Evolutionary conservation across 2,329 filamentous ascomycete genomes (phyloP).

Genomic region (Tolypocladium ovalisporum): DNA sequence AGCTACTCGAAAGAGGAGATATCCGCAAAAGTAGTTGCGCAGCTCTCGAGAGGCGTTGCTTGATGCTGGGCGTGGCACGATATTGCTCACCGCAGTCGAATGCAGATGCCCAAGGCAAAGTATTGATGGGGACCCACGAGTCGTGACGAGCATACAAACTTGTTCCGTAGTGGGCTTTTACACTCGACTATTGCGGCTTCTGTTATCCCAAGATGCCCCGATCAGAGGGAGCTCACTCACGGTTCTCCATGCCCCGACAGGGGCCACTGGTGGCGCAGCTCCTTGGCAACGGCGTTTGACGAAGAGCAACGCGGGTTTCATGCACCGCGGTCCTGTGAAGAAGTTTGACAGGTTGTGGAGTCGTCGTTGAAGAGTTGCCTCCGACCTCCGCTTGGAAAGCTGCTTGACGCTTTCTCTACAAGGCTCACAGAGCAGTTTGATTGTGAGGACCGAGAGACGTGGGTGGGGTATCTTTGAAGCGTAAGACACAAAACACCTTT

Average conservation of each 20-base stretch:
- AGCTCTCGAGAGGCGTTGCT: neutral
- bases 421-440: no score
- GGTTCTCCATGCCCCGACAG: neutral
- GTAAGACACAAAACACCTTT: no score
- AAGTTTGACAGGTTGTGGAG: neutral
- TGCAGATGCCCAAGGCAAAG: neutral
- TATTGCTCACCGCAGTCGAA: neutral
- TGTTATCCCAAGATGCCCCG: neutral
- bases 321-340: no score
- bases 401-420: no score
- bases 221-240: neutral
- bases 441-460: no score
- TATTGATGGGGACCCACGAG: no score
- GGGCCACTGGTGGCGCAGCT: neutral
- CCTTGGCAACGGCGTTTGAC: neutral
- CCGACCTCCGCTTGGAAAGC: no score
- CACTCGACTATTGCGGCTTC: no score
- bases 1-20: no score
- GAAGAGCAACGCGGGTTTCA: neutral
- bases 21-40: neutral
- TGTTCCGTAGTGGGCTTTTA: no score
- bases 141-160: no score
- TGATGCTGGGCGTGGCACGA: neutral
- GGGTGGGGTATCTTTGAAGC: no score
- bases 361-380: neutral